phyloP scores from a whole-genome alignment of 2,329 filamentous ascomycete genomes.

The Verticillium tricorpus region DNA sequence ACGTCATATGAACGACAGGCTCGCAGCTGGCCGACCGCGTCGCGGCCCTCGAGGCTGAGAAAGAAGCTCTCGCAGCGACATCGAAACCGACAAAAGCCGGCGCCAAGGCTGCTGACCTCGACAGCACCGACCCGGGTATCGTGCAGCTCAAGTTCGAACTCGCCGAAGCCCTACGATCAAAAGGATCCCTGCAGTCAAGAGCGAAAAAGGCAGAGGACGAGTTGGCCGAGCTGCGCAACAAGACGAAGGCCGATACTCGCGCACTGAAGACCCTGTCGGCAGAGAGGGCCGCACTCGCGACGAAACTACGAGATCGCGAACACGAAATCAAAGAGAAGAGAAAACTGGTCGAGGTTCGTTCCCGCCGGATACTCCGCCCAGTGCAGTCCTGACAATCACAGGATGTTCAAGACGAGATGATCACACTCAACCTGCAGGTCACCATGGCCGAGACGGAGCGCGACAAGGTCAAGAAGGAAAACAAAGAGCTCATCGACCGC shows the following conservation, averaged over 20 bases:
- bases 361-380: not conserved
- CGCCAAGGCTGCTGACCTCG: slow-evolving; percentile 9
- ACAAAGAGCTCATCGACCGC: slow-evolving; percentile 80
- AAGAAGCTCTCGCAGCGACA: slow-evolving; percentile 32
- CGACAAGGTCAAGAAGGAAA: slow-evolving; percentile 72
- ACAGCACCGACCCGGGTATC: slow-evolving; percentile 24
- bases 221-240: slow-evolving; percentile 56
- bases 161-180: slow-evolving; percentile 70
- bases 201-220: slow-evolving; percentile 60
- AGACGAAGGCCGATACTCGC: slow-evolving; percentile 54
- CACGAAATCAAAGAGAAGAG: slow-evolving; percentile 82
- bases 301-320: slow-evolving; percentile 72
- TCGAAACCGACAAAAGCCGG: slow-evolving; percentile 19
- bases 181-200: slow-evolving; percentile 60
- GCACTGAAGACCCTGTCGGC: slow-evolving; percentile 57
- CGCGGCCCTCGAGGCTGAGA: slow-evolving; percentile 57
- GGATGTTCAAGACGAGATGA: slow-evolving; percentile 89
- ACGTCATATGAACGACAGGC: slow-evolving; percentile 37
- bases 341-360: slow-evolving; percentile 67
- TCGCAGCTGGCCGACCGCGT: slow-evolving; percentile 64
- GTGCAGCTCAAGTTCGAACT: slow-evolving; percentile 64
- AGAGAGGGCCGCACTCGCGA: slow-evolving; percentile 57
- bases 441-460: slow-evolving; percentile 77
- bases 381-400: slow-evolving; percentile 20
- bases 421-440: slow-evolving; percentile 80